Evolutionary conservation across 805 yeast genomes (phyloP), one percentile per base, ranked within the genome.

Genomic region (Kodamaea sagamina): DNA sequence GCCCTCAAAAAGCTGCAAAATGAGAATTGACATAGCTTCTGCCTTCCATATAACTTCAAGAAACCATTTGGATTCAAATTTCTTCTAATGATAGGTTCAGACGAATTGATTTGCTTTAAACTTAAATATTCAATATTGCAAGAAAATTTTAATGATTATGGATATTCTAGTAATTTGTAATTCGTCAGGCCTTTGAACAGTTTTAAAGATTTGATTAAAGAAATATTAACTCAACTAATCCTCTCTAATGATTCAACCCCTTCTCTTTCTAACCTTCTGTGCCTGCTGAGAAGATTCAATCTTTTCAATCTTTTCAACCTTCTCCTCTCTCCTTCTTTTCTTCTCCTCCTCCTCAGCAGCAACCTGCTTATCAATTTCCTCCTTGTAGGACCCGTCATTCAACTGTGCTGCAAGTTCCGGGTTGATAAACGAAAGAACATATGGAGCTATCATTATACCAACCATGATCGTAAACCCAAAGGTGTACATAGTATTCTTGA

Each of bases 391-490:
- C 5, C 45, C 45, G 22, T 63, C 63, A 22, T 58, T 49, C 36
- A 63, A 52, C 39, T 54, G 50, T 26, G 62, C 61, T n/a, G 71
- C 68, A 28, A 68, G 50, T 11, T 70, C 75, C 1, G 75, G 76
- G 35, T 55, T 55, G 12, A 68, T 43, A 41, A 47, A 56, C 24
- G 57, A 44, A 16, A 70, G 41, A 4, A 65, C 25, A 24, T 58
- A 59, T 2, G 76, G 75, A 3, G 63, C 60, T 0, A 49, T 57
- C 54, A 64, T 62, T 19, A 67, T 53, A 9, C 53, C 58, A 24
- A 65, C 36, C 21, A 59, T 48, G 4, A 61, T 47, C 9, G 51
- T 41, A 42, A 71, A 69, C 32, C 68, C 45, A 9, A 63, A 50
- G 6, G 74, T 65, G 52, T 65, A 69, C n/a, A 55, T 29, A 22